Evolutionary conservation across 768 basidiomycete species (phyloP), one percentile per base, ranked within the genome.

Genomic region (Termitomyces sp.): DNA sequence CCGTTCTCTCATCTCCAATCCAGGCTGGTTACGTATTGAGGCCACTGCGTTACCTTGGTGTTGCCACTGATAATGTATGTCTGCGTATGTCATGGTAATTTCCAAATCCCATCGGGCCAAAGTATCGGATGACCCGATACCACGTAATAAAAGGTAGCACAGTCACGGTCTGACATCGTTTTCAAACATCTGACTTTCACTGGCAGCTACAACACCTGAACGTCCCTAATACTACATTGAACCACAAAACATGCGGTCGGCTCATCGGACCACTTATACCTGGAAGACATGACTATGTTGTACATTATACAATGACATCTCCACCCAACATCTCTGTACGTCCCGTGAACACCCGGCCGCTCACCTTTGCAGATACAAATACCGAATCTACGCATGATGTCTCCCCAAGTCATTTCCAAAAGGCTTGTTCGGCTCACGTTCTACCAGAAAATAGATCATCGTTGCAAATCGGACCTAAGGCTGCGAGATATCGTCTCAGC

Each of bases 341-440:
- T 29, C 49, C 31, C 42, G 25, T 50, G 48, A 40, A 46, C 22
- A 29, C 16, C 35, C 44, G 15, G n/a, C n/a, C 10, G 10, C 43
- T 29, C 27, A 29, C 16, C 7, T 44, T 18, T 7, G 27, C 43
- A 44, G n/a, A 32, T 31, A 13, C 16, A 7, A 12, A 11, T n/a
- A 0, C 20, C 20, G 13, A 1, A 32, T 20, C 53, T 13, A 27
- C 53, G 51, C 53, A 58, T 51, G 56, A 54, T 54, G 3, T 42
- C 42, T 29, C 18, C 16, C 38, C 49, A 46, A 57, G 39, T 5
- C 29, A 15, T 18, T n/a, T 29, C 9, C 12, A 27, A 39, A 32
- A 20, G 29, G 18, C 18, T 31, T 39, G 33, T 6, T 16, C 20
- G 11, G 47, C 49, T 58, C 53, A 58, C 50, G 45, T 54, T 48